Conservation (phyloP, 306 rosid genomes). For the Alnus rubra region DNA sequence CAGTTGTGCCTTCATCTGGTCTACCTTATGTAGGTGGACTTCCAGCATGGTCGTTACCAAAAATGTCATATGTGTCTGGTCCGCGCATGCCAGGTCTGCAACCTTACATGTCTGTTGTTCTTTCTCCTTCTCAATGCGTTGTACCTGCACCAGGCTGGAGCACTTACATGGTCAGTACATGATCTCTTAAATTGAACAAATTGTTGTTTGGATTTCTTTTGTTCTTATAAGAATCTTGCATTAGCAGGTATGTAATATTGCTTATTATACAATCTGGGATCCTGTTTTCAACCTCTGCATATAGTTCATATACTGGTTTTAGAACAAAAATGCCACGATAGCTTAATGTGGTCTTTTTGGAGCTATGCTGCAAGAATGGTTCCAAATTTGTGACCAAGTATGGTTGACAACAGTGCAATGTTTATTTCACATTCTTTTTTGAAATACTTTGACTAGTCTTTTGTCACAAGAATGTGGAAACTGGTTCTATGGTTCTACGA, state of each 20-base stretch:
- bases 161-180: constrained; percentile 73
- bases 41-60: constrained; percentile 68
- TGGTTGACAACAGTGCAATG: not conserved
- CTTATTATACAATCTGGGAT: too few species aligned
- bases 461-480: not conserved
- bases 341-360: not conserved
- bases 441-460: not conserved
- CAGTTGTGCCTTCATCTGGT: constrained; percentile 60
- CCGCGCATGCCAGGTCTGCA: constrained; percentile 50
- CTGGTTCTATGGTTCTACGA: not conserved
- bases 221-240: not conserved
- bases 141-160: constrained; percentile 74
- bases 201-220: not conserved
- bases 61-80: constrained; percentile 69
- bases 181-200: not conserved
- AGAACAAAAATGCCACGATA: not conserved
- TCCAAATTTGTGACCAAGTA: not conserved
- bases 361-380: constrained; percentile 2
- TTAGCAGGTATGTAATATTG: not conserved
- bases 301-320: not conserved
- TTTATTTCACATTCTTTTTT: not conserved
- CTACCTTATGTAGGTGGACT: constrained; percentile 62
- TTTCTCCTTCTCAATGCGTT: constrained; percentile 72
- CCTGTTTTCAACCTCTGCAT: not conserved
- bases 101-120: constrained; percentile 65